Base-by-base conservation (phyloP, 192 early-diverging fungal genomes). In the Dissophora ornata region DNA sequence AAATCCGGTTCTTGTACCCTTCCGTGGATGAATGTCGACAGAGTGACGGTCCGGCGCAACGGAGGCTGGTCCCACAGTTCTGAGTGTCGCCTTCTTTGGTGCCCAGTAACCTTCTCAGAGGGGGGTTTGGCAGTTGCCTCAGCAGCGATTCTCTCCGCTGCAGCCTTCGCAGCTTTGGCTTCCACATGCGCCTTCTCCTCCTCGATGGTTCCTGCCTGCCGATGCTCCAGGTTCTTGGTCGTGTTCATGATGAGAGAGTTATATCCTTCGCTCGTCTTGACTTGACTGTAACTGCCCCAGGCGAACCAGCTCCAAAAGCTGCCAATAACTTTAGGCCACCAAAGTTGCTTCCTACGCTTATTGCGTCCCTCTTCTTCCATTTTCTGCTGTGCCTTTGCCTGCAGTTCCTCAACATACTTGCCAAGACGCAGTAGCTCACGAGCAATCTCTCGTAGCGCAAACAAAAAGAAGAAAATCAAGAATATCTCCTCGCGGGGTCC, bases 401-500 rank as follows among this genome's bases (percentile, higher is more conserved):
- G 49, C 9, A 62, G 19, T 8, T 77, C 65, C 45, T 77, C 73
- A 7, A 77, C 25, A 22, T 67, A 67, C 38, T 67, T 77, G 4
- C 73, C 65, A 15, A 77, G 52, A 9, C 64, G 58, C 10, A 77
- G 41, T 44, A 85, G 24, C 40, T 85, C 81, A 2, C 79, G 79
- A 4, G 84, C 81, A 26, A 83, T 82, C 32, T 85, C 84, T 0
- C 84, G 74, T 47, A 85, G 56, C 10, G 81, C 80, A 54, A 85
- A 85, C 4, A 85, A 57, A 32, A 85, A 85, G 55, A 83, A 85
- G 45, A 85, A 85, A 25, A 85, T 82, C 25, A 85, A 63, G 34
- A 83, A 85, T 5, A 85, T 33, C 40, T 85, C 84, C 46, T 85
- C 81, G 12, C 82, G 70, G 4, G 79, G 78, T 30, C 73, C 73